Evolutionary conservation across 495 filamentous ascomycete genomes (phyloP).

Genomic region (Penicillium coffeae): DNA sequence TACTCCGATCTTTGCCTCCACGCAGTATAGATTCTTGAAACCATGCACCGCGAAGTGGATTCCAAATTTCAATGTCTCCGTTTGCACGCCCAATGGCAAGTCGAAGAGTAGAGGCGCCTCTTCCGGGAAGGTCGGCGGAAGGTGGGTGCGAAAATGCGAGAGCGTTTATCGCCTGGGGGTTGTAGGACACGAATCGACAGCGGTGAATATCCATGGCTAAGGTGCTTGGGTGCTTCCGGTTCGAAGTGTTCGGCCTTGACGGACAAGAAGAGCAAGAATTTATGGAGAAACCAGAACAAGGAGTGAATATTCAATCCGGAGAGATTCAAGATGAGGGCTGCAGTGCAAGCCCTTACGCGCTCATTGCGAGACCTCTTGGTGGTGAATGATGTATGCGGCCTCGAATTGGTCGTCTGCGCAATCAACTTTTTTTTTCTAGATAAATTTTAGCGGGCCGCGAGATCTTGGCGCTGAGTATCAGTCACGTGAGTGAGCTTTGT

Average conservation of each 20-base stretch:
- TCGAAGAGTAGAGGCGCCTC: slow-evolving; percentile 57
- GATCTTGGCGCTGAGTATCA: slow-evolving; percentile 18
- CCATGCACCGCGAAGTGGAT: slow-evolving; percentile 81
- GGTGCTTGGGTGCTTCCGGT: slow-evolving; percentile 12
- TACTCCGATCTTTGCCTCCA: slow-evolving; percentile 80
- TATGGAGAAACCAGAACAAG: slow-evolving; percentile 3
- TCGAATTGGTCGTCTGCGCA: slow-evolving; percentile 21
- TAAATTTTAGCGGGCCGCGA: slow-evolving; percentile 35
- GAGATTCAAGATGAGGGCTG: slow-evolving; percentile 19
- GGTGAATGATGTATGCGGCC: slow-evolving; percentile 13
- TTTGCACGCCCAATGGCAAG: slow-evolving; percentile 90
- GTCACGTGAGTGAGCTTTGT: slow-evolving; percentile 14
- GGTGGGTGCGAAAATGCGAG: slow-evolving; percentile 87
- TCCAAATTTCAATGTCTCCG: slow-evolving; percentile 98
- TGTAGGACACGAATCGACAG: slow-evolving; percentile 94
- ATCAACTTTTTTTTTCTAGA: slow-evolving; percentile 27
- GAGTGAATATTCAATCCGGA: slow-evolving; percentile 14
- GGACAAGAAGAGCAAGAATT: slow-evolving; percentile 8
- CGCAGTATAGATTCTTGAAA: slow-evolving; percentile 80
- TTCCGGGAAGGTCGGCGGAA: slow-evolving; percentile 46
- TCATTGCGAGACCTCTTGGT: slow-evolving; percentile 27
- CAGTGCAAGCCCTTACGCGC: slow-evolving; percentile 30
- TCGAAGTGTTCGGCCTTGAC: slow-evolving; percentile 10
- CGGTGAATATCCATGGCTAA: slow-evolving; percentile 88
- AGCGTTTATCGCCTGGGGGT: slow-evolving; percentile 86